Percentiles rank a stretch among this genome's conserved stretches.
These are phyloP conservation scores for Scheffersomyces quercinus DNA, from an alignment of 1,139 yeast species.

Conservation along the genomic window DNA sequence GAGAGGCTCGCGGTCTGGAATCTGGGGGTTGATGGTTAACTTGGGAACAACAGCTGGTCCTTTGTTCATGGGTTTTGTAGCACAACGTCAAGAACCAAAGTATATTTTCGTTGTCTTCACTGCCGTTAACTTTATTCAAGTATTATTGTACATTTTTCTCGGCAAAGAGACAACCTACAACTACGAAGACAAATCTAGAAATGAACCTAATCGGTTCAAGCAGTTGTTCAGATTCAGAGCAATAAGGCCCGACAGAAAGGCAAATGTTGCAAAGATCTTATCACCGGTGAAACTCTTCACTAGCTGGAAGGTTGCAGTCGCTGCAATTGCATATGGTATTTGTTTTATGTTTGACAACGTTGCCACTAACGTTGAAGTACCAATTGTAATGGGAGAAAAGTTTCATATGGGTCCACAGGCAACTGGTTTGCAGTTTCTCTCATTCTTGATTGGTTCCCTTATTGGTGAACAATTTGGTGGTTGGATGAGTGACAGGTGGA, in stretches of 20 bases:
- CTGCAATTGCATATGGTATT: conserved; percentile 18
- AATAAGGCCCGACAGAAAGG: not conserved
- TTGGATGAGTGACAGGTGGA: conserved; percentile 18
- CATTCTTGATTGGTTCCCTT: conserved; percentile 18
- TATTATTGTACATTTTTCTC: conserved; percentile 14
- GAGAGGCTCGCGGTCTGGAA: conserved; percentile 21
- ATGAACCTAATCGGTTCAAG: not conserved
- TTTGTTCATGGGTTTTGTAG: conserved; percentile 22
- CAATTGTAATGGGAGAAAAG: conserved; percentile 15
- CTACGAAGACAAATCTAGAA: conserved; percentile 3
- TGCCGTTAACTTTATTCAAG: conserved; percentile 15
- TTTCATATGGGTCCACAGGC: conserved; percentile 19
- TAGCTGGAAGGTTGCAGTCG: conserved; percentile 11
- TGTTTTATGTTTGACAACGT: conserved; percentile 20
- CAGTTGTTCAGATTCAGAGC: not conserved
- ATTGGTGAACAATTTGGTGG: conserved; percentile 22
- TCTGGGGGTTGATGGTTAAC: conserved; percentile 20
- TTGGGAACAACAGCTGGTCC: conserved; percentile 23
- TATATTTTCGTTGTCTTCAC: conserved; percentile 17
- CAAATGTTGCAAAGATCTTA: conserved; percentile 5
- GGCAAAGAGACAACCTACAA: conserved; percentile 19
- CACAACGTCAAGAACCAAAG: conserved; percentile 12
- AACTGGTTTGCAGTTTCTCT: conserved; percentile 19
- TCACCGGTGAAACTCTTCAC: conserved; percentile 12
- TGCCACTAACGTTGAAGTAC: conserved; percentile 20